Percentiles rank a stretch among this genome's conserved stretches.
Conservation (phyloP, 345 rosid species). For the Populus simonii region DNA sequence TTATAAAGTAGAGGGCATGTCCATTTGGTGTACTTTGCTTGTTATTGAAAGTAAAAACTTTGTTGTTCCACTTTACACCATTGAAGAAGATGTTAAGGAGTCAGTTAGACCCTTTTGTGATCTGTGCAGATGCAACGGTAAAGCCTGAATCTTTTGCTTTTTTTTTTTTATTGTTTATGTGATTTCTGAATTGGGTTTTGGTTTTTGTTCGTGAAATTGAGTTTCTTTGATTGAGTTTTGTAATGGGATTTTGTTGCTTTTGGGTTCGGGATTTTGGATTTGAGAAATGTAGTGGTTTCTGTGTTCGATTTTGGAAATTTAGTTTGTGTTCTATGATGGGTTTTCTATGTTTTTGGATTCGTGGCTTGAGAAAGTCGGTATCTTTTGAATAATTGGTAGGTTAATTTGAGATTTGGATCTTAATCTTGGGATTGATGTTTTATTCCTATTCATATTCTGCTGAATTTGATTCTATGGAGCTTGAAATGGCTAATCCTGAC, state of each 20-base stretch:
- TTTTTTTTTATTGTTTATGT: not conserved
- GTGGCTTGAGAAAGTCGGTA: no score
- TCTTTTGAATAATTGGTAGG: no score
- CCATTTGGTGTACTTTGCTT: slow-evolving; percentile 67
- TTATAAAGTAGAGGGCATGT: slow-evolving; percentile 47
- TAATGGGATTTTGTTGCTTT: slow-evolving; percentile 1
- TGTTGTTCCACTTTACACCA: slow-evolving; percentile 59
- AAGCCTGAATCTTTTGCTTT: not conserved
- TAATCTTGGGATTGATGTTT: no score
- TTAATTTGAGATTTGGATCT: no score
- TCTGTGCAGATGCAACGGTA: slow-evolving; percentile 76
- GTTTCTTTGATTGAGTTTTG: not conserved
- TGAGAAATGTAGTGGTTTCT: no score
- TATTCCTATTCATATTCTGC: no score
- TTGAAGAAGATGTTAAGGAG: slow-evolving; percentile 48
- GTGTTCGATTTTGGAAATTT: no score
- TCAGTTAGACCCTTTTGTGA: slow-evolving; percentile 57
- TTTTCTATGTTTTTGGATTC: no score
- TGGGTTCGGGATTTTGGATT: not conserved
- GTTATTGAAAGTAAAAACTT: slow-evolving; percentile 35
- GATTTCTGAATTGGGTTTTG: not conserved
- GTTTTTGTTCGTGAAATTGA: not conserved
- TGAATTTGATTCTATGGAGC: no score
- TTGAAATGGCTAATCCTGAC: no score
- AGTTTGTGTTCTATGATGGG: no score